phyloP scores from a whole-genome alignment of 345 rosid genomes.

The Carallia brachiata region DNA sequence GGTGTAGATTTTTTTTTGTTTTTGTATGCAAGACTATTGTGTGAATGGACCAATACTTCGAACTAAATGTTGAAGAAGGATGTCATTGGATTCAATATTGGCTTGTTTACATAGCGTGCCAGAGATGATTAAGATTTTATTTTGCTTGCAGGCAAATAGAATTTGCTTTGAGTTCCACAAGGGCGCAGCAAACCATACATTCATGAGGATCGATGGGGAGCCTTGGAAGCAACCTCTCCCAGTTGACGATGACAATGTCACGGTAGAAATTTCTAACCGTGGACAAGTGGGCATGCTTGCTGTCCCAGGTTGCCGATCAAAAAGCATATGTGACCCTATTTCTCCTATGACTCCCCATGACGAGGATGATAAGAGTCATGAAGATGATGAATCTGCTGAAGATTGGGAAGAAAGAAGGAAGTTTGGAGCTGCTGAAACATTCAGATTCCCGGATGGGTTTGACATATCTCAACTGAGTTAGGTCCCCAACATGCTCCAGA shows the following conservation, averaged over 20 bases:
- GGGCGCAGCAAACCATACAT: conserved; percentile 56
- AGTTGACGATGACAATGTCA: conserved; percentile 50
- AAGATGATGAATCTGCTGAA: conserved; percentile 32
- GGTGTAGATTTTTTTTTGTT: too few relatives aligned
- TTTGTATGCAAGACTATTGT: too few relatives aligned
- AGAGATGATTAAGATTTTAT: not conserved
- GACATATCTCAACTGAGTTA: conserved; percentile 52
- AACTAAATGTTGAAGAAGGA: not conserved
- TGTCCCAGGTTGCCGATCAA: conserved; percentile 44
- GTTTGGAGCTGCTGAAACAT: conserved; percentile 65
- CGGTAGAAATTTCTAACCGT: conserved; percentile 56
- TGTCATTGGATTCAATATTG: not conserved
- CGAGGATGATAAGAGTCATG: conserved; percentile 20
- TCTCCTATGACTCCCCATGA: conserved; percentile 20
- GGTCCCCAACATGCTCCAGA: not conserved
- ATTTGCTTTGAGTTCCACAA: conserved; percentile 59
- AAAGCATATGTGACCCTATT: conserved; percentile 40
- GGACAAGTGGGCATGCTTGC: conserved; percentile 70
- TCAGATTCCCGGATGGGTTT: conserved; percentile 46
- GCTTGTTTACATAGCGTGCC: not conserved
- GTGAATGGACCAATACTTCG: too few relatives aligned
- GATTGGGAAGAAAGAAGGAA: conserved; percentile 53
- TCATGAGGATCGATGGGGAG: conserved; percentile 77
- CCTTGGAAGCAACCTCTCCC: conserved; percentile 85
- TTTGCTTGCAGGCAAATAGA: conserved; percentile 43